phyloP scores from a whole-genome alignment of 1,139 yeast species.

The Geotrichum bryndzae region DNA sequence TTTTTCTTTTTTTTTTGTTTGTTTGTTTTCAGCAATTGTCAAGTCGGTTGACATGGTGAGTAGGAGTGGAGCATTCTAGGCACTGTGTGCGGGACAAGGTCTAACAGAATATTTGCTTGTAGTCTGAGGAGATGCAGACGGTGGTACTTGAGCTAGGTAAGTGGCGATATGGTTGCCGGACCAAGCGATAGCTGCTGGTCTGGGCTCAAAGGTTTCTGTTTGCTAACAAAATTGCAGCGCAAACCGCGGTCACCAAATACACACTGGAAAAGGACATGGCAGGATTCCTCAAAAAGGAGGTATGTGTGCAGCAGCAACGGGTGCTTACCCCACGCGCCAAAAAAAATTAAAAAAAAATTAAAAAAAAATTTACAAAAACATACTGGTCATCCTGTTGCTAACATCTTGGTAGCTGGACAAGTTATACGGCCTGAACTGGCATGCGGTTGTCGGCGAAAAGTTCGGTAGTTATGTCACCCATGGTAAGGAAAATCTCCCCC shows the following conservation, averaged over 20 bases:
- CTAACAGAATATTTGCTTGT: not conserved
- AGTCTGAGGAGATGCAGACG: slow-evolving; percentile 33
- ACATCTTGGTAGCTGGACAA: slow-evolving; percentile 41
- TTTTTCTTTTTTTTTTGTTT: not conserved
- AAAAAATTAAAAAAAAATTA: too few species aligned
- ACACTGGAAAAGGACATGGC: slow-evolving; percentile 68
- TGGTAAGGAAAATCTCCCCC: slow-evolving; percentile 34
- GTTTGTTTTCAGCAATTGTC: slow-evolving; percentile 19
- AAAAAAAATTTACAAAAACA: too few species aligned
- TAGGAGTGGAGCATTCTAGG: not conserved
- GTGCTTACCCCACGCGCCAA: not conserved
- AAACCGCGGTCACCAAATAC: slow-evolving; percentile 52
- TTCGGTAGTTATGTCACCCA: slow-evolving; percentile 95
- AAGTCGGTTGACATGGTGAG: slow-evolving; percentile 28
- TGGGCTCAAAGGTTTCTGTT: not conserved
- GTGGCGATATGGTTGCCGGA: slow-evolving; percentile 3
- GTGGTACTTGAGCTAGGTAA: slow-evolving; percentile 32
- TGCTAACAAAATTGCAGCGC: slow-evolving; percentile 39
- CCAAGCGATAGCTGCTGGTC: slow-evolving; percentile 15
- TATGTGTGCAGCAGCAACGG: slow-evolving; percentile 31
- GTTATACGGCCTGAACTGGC: slow-evolving; percentile 82
- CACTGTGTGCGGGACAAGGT: not conserved
- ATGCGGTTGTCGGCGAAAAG: slow-evolving; percentile 86
- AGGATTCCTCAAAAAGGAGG: slow-evolving; percentile 67
- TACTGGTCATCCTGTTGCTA: not conserved